Base-by-base conservation (phyloP, 305 asterid species). In the Coffea humblotiana region DNA sequence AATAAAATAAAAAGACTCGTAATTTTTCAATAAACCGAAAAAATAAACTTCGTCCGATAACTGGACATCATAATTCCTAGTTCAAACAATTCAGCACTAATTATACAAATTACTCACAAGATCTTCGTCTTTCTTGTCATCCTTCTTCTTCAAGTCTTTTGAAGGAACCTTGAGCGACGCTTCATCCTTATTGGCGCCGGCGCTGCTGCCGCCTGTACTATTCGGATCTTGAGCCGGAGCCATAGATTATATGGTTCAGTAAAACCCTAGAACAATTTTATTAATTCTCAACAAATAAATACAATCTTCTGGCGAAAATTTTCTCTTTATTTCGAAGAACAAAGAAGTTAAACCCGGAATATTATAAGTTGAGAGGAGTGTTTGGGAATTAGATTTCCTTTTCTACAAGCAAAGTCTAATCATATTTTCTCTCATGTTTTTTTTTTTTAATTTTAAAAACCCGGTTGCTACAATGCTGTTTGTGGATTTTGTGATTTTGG, bases 101-200 rank as follows among this genome's bases (percentile, higher is more conserved):
- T 3, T 64, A 10, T n/a, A 64, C 18, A 64, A 11, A 25, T n/a
- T 11, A 86, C 98, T 87, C 78, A 95, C 99, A 32, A 95, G 99
- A 93, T 95, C 98, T 80, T 93, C 98, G 71, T 95, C 99, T 71
- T 93, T 92, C 88, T 92, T 92, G 25, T 93, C 98, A 45, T 93
- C 97, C 89, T 93, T 93, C 88, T 92, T 93, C 86, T 93, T 94
- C 0, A 77, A 89, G 84, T 94, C 98, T 82, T 92, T 92, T 8
- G 93, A 76, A 54, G 98, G 96, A 23, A 80, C 88, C 88, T 91
- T 92, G 72, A 66, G 79, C 3, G 89, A 45, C 7, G 92, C 86
- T 82, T 86, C 96, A 60, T 93, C 95, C 58, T 72, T 87, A 80
- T 88, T 78, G 61, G 87, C 86, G 78, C 90, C 92, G 49, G 82